Base-by-base conservation (phyloP, 129 eudicot species). In the Tagetes patula region DNA sequence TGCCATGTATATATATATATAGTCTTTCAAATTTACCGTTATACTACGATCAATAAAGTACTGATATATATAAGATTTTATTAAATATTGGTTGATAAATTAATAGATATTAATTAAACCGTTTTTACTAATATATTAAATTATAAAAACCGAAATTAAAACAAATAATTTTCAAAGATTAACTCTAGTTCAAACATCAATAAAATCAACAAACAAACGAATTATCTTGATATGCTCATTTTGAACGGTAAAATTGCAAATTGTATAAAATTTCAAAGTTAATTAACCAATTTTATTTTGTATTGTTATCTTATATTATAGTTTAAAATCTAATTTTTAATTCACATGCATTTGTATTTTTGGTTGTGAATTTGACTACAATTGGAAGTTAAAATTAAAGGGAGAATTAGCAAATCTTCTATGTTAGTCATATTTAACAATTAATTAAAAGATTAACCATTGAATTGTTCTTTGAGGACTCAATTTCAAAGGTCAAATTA, bases 401-500 rank as follows among this genome's bases (percentile, higher is more conserved):
- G 36, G 20, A 20, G 8, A 54, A 32, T n/a, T 20, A 31, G 11
- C 41, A 7, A 31, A 32, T 55, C 7, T 8, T 7, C 10, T 33
- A 34, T 8, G 34, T 60, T 60, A 60, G 41, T 60, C 9, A 10
- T 4, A 60, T 10, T 3, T 4, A 32, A 58, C 6, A 34, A 60
- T 1, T 11, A 60, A 60, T 60, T 10, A 11, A 34, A 60, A 60
- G 43, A 9, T 31, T 60, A 34, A 11, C 6, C 20, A 32, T 60
- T 11, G 42, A 33, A 32, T 32, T 56, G 66, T 60, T 33, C 8
- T 60, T 9, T 60, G 27, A 10, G 20, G 33, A 60, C 43, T 60
- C 27, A 60, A 60, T 33, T 34, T 60, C 43, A 60, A 60, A 60
- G 66, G 66, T 60, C 66, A 60, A 36, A n/a, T n/a, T n/a, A n/a